Evolutionary conservation across 768 basidiomycete genomes (phyloP).

Genomic region (Hemileccinum rubropunctum): DNA sequence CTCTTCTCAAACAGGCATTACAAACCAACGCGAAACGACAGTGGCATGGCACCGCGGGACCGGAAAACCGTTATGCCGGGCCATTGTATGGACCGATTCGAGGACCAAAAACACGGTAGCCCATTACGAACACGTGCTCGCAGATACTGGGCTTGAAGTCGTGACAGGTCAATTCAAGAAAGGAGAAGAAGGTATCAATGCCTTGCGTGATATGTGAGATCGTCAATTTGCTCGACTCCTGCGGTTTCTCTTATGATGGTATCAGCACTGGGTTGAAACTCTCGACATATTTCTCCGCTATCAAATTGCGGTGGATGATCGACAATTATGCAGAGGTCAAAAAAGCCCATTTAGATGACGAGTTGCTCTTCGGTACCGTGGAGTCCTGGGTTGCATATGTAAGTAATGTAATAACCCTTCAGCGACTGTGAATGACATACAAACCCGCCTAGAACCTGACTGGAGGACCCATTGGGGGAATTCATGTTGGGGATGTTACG

Average conservation of each 20-base stretch:
- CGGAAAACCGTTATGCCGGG: slow-evolving; percentile 83
- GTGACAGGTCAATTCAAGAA: slow-evolving; percentile 62
- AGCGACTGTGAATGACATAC: neutral
- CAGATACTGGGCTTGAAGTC: slow-evolving; percentile 72
- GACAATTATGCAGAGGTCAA: slow-evolving; percentile 77
- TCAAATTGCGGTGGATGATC: slow-evolving; percentile 97
- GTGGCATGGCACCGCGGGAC: slow-evolving; percentile 90
- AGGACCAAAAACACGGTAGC: slow-evolving; percentile 84
- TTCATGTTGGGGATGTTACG: slow-evolving; percentile 90
- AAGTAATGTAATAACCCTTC: slow-evolving; percentile 17
- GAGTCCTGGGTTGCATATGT: slow-evolving; percentile 97
- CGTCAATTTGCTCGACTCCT: neutral
- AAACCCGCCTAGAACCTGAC: slow-evolving; percentile 62
- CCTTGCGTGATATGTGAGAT: slow-evolving; percentile 65
- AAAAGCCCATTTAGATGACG: slow-evolving; percentile 75
- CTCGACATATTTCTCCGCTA: slow-evolving; percentile 96
- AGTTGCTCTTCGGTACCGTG: slow-evolving; percentile 89
- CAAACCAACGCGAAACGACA: slow-evolving; percentile 96
- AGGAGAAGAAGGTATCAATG: slow-evolving; percentile 65
- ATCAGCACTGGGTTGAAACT: slow-evolving; percentile 86
- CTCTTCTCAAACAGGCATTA: slow-evolving; percentile 59
- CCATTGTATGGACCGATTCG: slow-evolving; percentile 97
- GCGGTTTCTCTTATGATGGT: neutral
- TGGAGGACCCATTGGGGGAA: slow-evolving; percentile 63
- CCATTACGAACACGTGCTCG: slow-evolving; percentile 71